A percentile compares a stretch with the other conserved stretches of the same genome.
phyloP scores from a whole-genome alignment of 306 rosid species.

The Lagenaria siceraria region DNA sequence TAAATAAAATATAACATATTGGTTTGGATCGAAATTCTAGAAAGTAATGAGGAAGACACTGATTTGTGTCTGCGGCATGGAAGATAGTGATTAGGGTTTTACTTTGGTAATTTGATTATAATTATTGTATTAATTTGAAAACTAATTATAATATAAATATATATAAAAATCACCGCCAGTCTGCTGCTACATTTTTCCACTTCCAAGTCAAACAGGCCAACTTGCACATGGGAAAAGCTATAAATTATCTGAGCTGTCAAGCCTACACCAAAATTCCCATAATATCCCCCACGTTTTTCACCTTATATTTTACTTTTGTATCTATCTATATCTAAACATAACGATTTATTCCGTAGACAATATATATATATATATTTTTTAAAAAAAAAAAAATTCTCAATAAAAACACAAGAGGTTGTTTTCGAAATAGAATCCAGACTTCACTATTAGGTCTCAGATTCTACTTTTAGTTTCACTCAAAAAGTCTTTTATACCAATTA shows the following conservation, averaged over 20 bases:
- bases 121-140: not conserved
- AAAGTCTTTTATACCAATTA: no score
- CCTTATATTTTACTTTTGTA: not conserved
- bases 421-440: no score
- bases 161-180: constrained; percentile 1
- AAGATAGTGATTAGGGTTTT: not conserved
- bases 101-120: not conserved
- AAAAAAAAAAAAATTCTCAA: no score
- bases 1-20: not conserved
- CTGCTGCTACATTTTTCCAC: not conserved
- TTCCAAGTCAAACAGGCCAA: not conserved
- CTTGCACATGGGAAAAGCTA: not conserved
- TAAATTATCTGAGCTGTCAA: not conserved
- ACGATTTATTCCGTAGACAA: no score
- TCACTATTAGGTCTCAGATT: no score
- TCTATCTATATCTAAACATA: not conserved
- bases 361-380: no score
- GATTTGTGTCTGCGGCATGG: not conserved
- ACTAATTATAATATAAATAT: not conserved
- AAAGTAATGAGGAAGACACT: not conserved
- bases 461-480: no score
- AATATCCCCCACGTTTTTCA: not conserved
- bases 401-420: no score
- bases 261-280: not conserved
- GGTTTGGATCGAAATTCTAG: not conserved